phyloP scores from a whole-genome alignment of 2,329 filamentous ascomycete species.

The Diplodia scrobiculata region DNA sequence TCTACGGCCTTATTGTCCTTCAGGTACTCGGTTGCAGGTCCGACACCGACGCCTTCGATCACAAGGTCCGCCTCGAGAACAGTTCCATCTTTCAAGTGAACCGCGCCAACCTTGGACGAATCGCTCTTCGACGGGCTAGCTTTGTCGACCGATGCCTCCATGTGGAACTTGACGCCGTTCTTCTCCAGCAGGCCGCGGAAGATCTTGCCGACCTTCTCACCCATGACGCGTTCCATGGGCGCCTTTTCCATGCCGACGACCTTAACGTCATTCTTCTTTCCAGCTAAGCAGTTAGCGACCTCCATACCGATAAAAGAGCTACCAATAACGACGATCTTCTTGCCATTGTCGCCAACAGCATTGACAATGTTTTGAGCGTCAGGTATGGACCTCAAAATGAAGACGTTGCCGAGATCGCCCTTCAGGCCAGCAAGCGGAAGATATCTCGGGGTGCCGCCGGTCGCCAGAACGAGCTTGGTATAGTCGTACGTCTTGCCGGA shows the following conservation, averaged over 20 bases:
- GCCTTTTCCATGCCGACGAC: slow-evolving; percentile 86
- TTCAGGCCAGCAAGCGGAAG: slow-evolving; percentile 85
- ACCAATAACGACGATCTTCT: slow-evolving; percentile 90
- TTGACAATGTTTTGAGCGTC: slow-evolving; percentile 76
- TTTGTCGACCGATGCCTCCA: slow-evolving; percentile 79
- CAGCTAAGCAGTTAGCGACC: slow-evolving; percentile 75
- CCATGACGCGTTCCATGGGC: slow-evolving; percentile 84
- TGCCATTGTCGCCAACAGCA: slow-evolving; percentile 76
- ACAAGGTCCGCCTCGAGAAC: slow-evolving; percentile 83
- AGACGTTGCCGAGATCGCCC: slow-evolving; percentile 77
- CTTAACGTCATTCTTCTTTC: slow-evolving; percentile 78
- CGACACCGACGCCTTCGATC: slow-evolving; percentile 86
- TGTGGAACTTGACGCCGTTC: slow-evolving; percentile 84
- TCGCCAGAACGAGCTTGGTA: slow-evolving; percentile 86
- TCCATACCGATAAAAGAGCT: slow-evolving; percentile 99
- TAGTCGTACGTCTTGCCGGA: slow-evolving; percentile 72
- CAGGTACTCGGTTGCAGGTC: slow-evolving; percentile 81
- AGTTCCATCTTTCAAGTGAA: slow-evolving; percentile 84
- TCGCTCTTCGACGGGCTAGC: slow-evolving; percentile 71
- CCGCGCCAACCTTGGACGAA: slow-evolving; percentile 72
- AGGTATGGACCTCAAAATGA: slow-evolving; percentile 75
- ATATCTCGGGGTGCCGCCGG: slow-evolving; percentile 74
- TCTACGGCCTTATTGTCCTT: slow-evolving; percentile 68
- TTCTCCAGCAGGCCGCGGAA: slow-evolving; percentile 79
- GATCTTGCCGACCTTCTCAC: slow-evolving; percentile 75